Evolutionary conservation across 441 rosid species (phyloP), one percentile per base, ranked within the genome.

Genomic region (Populus hybrid): DNA sequence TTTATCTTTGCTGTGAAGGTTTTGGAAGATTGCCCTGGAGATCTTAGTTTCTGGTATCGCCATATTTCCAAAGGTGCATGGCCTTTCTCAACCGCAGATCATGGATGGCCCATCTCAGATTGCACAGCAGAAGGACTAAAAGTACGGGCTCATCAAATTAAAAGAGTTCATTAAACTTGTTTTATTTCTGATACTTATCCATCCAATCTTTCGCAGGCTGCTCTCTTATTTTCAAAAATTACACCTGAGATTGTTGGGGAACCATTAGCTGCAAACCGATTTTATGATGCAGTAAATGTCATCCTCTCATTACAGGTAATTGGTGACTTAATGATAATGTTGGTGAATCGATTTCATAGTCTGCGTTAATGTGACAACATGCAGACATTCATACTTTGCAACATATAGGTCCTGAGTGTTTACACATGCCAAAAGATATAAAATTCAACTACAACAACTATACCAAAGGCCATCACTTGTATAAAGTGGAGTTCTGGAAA

Each of bases 21-120:
- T 42, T 35, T 76, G 80, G 97, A 92, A 57, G 88, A 96, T 83
- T 94, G 97, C 87, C 92, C 92, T 4, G 98, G 97, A 73, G 90
- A 94, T 81, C 96, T 93, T 79, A 77, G 84, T 50, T 85, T 72
- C 83, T 94, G 97, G 98, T 92, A 93, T 35, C 97, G 96, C 66
- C 98, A 96, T 88, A 93, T 94, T 83, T 96, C 99, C 69, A 96
- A 94, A 87, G 99, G 98, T 73, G 99, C 96, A 75, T 94, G 99
- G 98, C 93, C 98, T 71, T 96, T 94, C 85, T 94, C 99, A 75
- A 93, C 97, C 64, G 93, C 87, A 32, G 99, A 94, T 88, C 98
- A 96, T 6, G 98, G 98, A 84, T 96, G 98, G 98, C 97, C 95
- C 71, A 91, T 94, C 79, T 93, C 98, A 23, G 99, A 96, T 79